A percentile compares a stretch with the other conserved stretches of the same genome.
Conservation (phyloP, 2,329 filamentous ascomycete genomes). For the Hymenoscyphus linearis region DNA sequence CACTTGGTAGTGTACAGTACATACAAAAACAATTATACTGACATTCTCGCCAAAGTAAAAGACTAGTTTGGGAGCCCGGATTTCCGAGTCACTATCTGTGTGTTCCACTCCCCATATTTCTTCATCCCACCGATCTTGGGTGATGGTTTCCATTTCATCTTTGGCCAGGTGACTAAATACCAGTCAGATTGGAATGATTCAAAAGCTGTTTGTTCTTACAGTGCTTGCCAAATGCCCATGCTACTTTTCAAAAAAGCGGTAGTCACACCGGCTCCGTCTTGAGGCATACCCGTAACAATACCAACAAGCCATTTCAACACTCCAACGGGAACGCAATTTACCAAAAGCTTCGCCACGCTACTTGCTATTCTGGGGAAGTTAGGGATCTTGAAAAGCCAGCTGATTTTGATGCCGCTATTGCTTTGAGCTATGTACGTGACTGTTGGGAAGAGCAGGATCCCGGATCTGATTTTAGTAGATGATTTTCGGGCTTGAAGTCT, state of each 20-base stretch:
- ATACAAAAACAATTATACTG: background rate
- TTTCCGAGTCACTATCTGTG: constrained; percentile 22
- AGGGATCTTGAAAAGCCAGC: constrained; percentile 36
- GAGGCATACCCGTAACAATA: constrained; percentile 42
- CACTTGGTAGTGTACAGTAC: background rate
- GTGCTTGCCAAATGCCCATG: constrained; percentile 54
- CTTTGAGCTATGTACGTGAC: constrained; percentile 65
- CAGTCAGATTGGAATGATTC: constrained; percentile 4
- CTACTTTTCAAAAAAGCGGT: constrained; percentile 49
- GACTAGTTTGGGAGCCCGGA: constrained; percentile 45
- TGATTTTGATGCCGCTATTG: constrained; percentile 50
- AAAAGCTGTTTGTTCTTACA: constrained; percentile 30
- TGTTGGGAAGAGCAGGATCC: constrained; percentile 68
- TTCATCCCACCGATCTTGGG: constrained; percentile 53
- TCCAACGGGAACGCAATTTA: constrained; percentile 38
- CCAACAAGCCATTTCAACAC: constrained; percentile 41
- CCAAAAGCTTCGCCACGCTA: constrained; percentile 28
- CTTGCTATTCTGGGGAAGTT: constrained; percentile 24
- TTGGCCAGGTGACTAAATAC: constrained; percentile 43
- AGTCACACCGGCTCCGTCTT: constrained; percentile 45
- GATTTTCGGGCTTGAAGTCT: constrained; percentile 18
- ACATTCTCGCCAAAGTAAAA: constrained; percentile 52
- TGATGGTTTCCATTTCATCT: constrained; percentile 55
- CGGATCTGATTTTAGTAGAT: constrained; percentile 35
- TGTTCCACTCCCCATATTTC: constrained; percentile 50